These are phyloP conservation scores for Infundibulicybe gibba DNA, from an alignment of 768 basidiomycete species.

Conservation along the genomic window DNA sequence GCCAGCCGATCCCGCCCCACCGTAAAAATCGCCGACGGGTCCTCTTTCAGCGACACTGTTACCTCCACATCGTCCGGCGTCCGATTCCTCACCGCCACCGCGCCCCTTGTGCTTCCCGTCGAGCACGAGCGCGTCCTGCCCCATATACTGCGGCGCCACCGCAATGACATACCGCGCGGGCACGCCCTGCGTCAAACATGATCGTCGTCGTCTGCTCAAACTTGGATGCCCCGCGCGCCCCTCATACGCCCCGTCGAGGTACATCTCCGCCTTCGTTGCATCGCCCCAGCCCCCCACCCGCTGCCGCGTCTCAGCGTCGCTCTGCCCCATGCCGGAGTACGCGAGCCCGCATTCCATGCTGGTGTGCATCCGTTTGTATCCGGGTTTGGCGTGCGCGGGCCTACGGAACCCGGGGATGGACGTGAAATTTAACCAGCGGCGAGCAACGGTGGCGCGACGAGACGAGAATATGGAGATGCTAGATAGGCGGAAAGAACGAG, in stretches of 20 bases:
- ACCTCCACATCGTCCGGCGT: slow-evolving; percentile 26
- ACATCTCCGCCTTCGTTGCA: slow-evolving; percentile 33
- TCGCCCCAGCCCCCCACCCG: slow-evolving; percentile 37
- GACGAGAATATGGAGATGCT: slow-evolving; percentile 69
- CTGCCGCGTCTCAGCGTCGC: slow-evolving; percentile 24
- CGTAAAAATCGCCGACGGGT: slow-evolving; percentile 29
- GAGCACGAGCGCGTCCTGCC: slow-evolving; percentile 49
- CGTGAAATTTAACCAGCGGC: slow-evolving; percentile 41
- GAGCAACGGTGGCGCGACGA: slow-evolving; percentile 72
- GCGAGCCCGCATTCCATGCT: slow-evolving; percentile 56
- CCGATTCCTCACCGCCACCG: slow-evolving; percentile 40
- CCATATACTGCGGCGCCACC: slow-evolving; percentile 29
- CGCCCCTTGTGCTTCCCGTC: slow-evolving; percentile 38
- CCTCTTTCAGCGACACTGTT: slow-evolving; percentile 32
- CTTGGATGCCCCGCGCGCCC: slow-evolving; percentile 17
- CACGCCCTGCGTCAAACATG: slow-evolving; percentile 27
- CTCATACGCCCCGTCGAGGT: slow-evolving; percentile 26
- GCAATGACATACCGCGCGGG: slow-evolving; percentile 39
- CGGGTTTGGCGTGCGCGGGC: slow-evolving; percentile 67
- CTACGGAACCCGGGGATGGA: slow-evolving; percentile 19
- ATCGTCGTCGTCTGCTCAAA: slow-evolving; percentile 20
- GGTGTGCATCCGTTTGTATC: slow-evolving; percentile 64
- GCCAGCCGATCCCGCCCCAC: slow-evolving; percentile 30
- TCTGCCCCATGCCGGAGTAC: slow-evolving; percentile 49
- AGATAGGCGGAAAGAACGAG: slow-evolving; percentile 62